Evolutionary conservation across 176 grass and related monocot genomes (phyloP).

Genomic region (Triticum monococcum): DNA sequence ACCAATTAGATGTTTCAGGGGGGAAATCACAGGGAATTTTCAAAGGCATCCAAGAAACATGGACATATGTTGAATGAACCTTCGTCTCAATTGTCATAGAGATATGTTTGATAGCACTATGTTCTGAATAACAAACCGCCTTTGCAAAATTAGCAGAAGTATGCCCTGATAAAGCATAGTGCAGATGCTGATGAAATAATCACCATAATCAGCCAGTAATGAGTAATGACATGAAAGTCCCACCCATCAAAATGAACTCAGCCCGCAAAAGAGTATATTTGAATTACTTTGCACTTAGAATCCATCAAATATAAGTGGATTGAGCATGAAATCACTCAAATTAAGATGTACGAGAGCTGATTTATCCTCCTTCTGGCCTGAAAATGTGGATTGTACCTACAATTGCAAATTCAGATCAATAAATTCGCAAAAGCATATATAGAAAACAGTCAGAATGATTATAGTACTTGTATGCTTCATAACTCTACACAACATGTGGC

Average conservation of each 20-base stretch:
- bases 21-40: not conserved
- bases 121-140: slow-evolving; percentile 92
- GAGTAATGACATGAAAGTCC: slow-evolving; percentile 93
- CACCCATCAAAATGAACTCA: slow-evolving; percentile 94
- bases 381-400: too few relatives aligned
- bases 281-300: not conserved
- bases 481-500: too few relatives aligned
- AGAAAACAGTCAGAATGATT: too few relatives aligned
- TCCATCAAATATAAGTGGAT: slow-evolving; percentile 2
- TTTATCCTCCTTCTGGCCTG: slow-evolving; percentile 49
- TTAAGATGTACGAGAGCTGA: slow-evolving; percentile 44
- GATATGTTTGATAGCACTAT: slow-evolving; percentile 42
- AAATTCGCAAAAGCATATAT: too few relatives aligned
- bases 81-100: too few relatives aligned
- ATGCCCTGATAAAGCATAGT: slow-evolving; percentile 86
- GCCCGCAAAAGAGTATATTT: slow-evolving; percentile 48
- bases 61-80: too few relatives aligned
- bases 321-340: not conserved
- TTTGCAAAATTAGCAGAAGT: slow-evolving; percentile 95
- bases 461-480: too few relatives aligned
- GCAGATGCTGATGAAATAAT: slow-evolving; percentile 95
- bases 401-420: too few relatives aligned
- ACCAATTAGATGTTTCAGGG: slow-evolving; percentile 19
- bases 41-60: too few relatives aligned
- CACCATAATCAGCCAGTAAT: slow-evolving; percentile 84